These are phyloP conservation scores for Serendipita indica DNA, from an alignment of 768 basidiomycete genomes.

Conservation along the genomic window DNA sequence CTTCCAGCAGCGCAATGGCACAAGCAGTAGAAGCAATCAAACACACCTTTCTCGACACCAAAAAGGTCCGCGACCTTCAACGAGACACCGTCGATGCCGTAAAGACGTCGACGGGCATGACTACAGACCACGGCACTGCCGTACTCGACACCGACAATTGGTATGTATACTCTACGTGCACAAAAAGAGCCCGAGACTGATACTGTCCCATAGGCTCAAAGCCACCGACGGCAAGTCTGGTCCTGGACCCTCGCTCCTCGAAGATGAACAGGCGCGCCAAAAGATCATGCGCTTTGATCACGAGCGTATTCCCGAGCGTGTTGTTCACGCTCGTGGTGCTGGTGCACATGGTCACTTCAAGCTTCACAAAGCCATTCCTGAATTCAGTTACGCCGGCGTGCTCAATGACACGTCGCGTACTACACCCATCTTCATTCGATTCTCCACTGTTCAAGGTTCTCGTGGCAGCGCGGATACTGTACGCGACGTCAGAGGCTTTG, in stretches of 20 bases:
- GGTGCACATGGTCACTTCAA: slow-evolving; percentile 77
- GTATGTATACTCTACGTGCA: slow-evolving; percentile 23
- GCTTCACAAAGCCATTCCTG: slow-evolving; percentile 52
- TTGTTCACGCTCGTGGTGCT: slow-evolving; percentile 47
- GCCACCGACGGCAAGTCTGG: slow-evolving; percentile 30
- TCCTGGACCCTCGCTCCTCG: slow-evolving; percentile 58
- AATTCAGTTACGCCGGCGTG: slow-evolving; percentile 55
- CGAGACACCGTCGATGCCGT: neutral
- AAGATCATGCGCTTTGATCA: slow-evolving; percentile 73
- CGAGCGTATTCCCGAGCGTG: slow-evolving; percentile 80
- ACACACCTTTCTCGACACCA: slow-evolving; percentile 4
- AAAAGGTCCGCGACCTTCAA: slow-evolving; percentile 9
- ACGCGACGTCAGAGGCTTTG: slow-evolving; percentile 79
- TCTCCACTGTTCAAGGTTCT: slow-evolving; percentile 73
- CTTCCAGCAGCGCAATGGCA: neutral
- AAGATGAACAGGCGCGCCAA: slow-evolving; percentile 59
- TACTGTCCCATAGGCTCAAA: slow-evolving; percentile 34
- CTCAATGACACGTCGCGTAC: slow-evolving; percentile 56
- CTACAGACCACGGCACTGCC: slow-evolving; percentile 48
- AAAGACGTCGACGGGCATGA: slow-evolving; percentile 18
- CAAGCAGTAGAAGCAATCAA: slow-evolving; percentile 1
- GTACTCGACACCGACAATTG: slow-evolving; percentile 52
- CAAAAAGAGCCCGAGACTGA: neutral
- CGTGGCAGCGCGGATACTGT: slow-evolving; percentile 75
- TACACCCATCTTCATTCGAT: slow-evolving; percentile 69